Percentiles rank a stretch among this genome's conserved stretches.
These are phyloP conservation scores for Theobroma grandiflorum DNA, from an alignment of 441 rosid species.

Conservation along the genomic window DNA sequence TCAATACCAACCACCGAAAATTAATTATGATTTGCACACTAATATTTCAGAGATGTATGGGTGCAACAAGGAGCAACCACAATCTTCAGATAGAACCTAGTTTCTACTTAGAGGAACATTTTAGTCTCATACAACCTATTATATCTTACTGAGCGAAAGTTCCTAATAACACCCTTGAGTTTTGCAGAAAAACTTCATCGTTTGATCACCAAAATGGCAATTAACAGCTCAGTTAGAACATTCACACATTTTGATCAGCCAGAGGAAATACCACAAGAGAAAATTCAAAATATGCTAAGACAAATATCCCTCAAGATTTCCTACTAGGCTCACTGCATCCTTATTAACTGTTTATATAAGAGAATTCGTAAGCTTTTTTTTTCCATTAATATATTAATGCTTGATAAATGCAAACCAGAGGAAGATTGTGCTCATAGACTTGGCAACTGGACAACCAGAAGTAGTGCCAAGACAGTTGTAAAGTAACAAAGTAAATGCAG, in stretches of 20 bases:
- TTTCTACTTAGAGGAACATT: background rate
- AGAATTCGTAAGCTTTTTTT: background rate
- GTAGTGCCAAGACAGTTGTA: constrained; percentile 1
- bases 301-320: constrained; percentile 2
- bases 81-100: background rate
- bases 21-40: background rate
- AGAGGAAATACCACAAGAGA: background rate
- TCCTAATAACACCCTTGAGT: background rate
- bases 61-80: constrained; percentile 6
- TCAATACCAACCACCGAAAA: background rate
- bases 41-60: background rate
- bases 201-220: background rate
- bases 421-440: constrained; percentile 8
- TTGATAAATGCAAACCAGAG: background rate
- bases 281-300: constrained; percentile 8
- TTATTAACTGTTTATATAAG: background rate
- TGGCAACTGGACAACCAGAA: constrained; percentile 3
- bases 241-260: constrained; percentile 13
- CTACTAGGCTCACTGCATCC: background rate
- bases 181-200: background rate
- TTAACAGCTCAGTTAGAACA: background rate
- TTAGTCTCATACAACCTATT: background rate
- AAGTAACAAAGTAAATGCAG: background rate
- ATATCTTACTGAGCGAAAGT: background rate
- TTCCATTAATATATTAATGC: background rate